These are phyloP conservation scores for Sporothrix phasma DNA, from an alignment of 2,329 filamentous ascomycete species.

Conservation along the genomic window DNA sequence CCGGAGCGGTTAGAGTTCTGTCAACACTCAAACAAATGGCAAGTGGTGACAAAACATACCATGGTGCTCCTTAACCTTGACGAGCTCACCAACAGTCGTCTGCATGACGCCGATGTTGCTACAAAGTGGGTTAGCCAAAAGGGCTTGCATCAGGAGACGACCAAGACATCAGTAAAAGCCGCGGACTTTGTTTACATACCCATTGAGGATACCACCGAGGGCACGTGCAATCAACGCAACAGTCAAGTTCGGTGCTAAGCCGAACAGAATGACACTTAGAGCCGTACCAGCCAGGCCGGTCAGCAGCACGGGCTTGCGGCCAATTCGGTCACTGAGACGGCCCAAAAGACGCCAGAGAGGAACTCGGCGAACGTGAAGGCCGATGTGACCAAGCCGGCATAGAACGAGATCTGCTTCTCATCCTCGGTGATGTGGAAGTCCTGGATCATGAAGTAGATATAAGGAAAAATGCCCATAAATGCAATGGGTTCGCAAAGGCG, in stretches of 20 bases:
- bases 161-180: not conserved
- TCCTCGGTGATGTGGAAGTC: slow-evolving; percentile 79
- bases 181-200: slow-evolving; percentile 45
- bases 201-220: slow-evolving; percentile 83
- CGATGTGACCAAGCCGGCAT: slow-evolving; percentile 91
- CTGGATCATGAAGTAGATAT: slow-evolving; percentile 95
- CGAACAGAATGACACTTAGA: slow-evolving; percentile 85
- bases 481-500: slow-evolving; percentile 97
- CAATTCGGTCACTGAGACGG: slow-evolving; percentile 79
- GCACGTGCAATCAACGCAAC: slow-evolving; percentile 81
- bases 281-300: slow-evolving; percentile 86
- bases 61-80: slow-evolving; percentile 88
- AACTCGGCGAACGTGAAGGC: slow-evolving; percentile 95
- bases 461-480: slow-evolving; percentile 99
- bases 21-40: not conserved
- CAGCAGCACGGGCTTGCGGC: slow-evolving; percentile 84
- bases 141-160: not conserved
- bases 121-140: slow-evolving; percentile 15
- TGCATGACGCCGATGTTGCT: slow-evolving; percentile 92
- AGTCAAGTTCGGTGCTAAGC: slow-evolving; percentile 73
- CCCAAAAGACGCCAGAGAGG: slow-evolving; percentile 86
- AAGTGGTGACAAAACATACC: slow-evolving; percentile 41
- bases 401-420: slow-evolving; percentile 73
- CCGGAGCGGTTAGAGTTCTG: not conserved
- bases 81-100: slow-evolving; percentile 87